These are phyloP conservation scores for Carex sylvatica DNA, from an alignment of 202 grass and related monocot species.

Conservation along the genomic window DNA sequence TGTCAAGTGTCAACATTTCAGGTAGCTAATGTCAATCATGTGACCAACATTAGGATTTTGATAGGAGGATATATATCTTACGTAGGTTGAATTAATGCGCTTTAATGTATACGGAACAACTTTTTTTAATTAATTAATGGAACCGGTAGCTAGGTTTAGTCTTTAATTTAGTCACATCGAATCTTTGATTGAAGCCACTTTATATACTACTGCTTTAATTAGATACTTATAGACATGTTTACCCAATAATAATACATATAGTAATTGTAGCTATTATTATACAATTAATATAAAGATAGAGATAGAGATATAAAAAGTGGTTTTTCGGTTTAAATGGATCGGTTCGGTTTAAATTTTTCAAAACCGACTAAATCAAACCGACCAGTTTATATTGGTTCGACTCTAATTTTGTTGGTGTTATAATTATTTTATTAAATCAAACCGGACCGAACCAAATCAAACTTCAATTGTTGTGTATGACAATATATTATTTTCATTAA, in stretches of 20 bases:
- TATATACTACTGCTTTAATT: no score
- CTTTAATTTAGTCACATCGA: not conserved
- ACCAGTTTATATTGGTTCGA: no score
- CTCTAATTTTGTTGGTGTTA: no score
- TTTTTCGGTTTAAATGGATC: not conserved
- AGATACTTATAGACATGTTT: no score
- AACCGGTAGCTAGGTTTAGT: not conserved
- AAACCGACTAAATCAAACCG: no score
- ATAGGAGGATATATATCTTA: not conserved
- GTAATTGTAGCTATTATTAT: no score
- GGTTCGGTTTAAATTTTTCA: no score
- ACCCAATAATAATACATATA: no score
- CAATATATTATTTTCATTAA: no score
- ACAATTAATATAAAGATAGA: not conserved
- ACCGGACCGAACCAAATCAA: no score
- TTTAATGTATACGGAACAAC: not conserved
- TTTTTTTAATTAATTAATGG: not conserved
- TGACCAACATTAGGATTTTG: not conserved
- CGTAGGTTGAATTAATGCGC: not conserved
- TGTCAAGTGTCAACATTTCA: not conserved
- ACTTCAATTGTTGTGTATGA: no score
- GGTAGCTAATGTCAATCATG: conserved; percentile 10
- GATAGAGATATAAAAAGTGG: not conserved
- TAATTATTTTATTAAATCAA: no score
- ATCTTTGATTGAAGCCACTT: not conserved